A percentile compares a stretch with the other conserved stretches of the same genome.
Evolutionary conservation across 169 alveolate genomes (phyloP).

Genomic region (Plasmodium coatneyi): DNA sequence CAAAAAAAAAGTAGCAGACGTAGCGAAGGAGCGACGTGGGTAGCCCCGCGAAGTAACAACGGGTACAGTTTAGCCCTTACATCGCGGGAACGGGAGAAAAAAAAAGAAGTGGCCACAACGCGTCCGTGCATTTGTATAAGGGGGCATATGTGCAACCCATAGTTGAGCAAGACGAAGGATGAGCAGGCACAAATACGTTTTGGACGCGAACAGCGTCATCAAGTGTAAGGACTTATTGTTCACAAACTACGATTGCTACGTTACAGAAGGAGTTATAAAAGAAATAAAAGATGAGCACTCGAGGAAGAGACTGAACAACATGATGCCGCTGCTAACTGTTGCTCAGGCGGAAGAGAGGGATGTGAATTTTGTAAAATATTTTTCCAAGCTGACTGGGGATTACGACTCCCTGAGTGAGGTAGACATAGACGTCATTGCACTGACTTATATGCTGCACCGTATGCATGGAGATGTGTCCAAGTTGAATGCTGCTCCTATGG

Average conservation of each 20-base stretch:
- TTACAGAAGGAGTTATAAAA: slow-evolving; percentile 75
- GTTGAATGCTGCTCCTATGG: slow-evolving; percentile 75
- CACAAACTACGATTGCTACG: slow-evolving; percentile 43
- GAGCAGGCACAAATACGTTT: slow-evolving; percentile 30
- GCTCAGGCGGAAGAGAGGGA: slow-evolving; percentile 84
- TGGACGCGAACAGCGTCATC: slow-evolving; percentile 63
- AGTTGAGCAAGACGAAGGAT: neutral
- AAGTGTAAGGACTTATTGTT: slow-evolving; percentile 55
- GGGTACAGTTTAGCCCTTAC: neutral
- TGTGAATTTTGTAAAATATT: slow-evolving; percentile 84
- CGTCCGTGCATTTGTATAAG: neutral
- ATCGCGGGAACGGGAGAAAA: neutral
- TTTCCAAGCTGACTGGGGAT: slow-evolving; percentile 92
- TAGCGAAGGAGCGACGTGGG: neutral
- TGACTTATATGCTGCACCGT: slow-evolving; percentile 85
- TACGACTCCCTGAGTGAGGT: slow-evolving; percentile 85
- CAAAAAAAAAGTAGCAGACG: too few relatives aligned
- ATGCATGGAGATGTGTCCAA: slow-evolving; percentile 85
- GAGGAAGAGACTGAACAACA: slow-evolving; percentile 24
- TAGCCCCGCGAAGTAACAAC: neutral
- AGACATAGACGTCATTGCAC: slow-evolving; percentile 90
- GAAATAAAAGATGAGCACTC: slow-evolving; percentile 72
- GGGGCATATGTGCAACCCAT: neutral
- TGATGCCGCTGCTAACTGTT: slow-evolving; percentile 71
- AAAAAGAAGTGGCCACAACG: neutral